A percentile compares a stretch with the other conserved stretches of the same genome.
These are phyloP conservation scores for Sporisorium scitamineum DNA, from an alignment of 1,284 basidiomycete species.

Conservation along the genomic window DNA sequence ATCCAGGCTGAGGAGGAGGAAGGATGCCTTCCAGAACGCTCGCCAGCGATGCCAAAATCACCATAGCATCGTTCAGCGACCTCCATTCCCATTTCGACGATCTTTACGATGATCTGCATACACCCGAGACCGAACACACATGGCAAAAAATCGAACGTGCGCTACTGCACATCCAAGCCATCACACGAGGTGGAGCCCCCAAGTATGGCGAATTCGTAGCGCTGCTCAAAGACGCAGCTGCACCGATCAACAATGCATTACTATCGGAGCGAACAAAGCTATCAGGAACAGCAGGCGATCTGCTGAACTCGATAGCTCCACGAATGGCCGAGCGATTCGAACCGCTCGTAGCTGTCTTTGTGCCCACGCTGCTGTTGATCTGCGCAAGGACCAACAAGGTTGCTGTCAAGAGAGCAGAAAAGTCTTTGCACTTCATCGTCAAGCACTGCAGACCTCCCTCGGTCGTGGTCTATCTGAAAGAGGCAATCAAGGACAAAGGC, in stretches of 20 bases:
- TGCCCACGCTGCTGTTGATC: constrained; percentile 71
- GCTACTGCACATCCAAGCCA: constrained; percentile 49
- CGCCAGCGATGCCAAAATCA: constrained; percentile 27
- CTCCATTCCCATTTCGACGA: constrained; percentile 30
- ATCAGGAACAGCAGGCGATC: constrained; percentile 71
- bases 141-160: constrained; percentile 61
- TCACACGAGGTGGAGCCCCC: constrained; percentile 60
- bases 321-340: constrained; percentile 70
- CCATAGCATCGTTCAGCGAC: constrained; percentile 9
- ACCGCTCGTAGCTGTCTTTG: constrained; percentile 70
- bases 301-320: constrained; percentile 72
- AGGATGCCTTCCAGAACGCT: constrained; percentile 21
- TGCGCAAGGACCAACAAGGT: constrained; percentile 73
- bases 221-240: constrained; percentile 42
- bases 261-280: constrained; percentile 72
- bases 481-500: constrained; percentile 70
- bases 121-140: constrained; percentile 61
- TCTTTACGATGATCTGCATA: constrained; percentile 23
- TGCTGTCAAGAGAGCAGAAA: constrained; percentile 71
- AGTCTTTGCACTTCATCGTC: constrained; percentile 71
- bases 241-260: constrained; percentile 62
- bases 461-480: constrained; percentile 69
- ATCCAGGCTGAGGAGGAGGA: constrained; percentile 1
- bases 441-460: constrained; percentile 69
- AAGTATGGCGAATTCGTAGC: constrained; percentile 52